Evolutionary conservation across 352 stramenopile genomes (phyloP).

Genomic region (Globisporangium carolinianum): DNA sequence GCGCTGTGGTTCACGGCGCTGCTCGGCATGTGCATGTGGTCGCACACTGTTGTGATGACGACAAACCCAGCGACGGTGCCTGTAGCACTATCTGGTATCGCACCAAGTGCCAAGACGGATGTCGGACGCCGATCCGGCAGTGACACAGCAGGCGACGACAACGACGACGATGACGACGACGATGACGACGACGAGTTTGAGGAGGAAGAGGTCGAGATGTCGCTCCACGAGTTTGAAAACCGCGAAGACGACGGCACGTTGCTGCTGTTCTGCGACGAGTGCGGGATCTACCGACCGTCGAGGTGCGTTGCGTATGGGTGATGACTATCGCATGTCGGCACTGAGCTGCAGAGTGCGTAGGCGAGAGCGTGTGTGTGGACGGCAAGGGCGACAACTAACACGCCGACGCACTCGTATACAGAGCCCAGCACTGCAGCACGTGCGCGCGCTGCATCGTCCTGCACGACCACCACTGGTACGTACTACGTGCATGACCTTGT

Average conservation of each 20-base stretch:
- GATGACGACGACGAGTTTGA: constrained; percentile 20
- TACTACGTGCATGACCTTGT: background rate
- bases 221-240: constrained; percentile 54
- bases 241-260: constrained; percentile 69
- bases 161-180: constrained; percentile 12
- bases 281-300: constrained; percentile 64
- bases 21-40: constrained; percentile 71
- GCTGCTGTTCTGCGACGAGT: constrained; percentile 77
- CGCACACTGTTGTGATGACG: constrained; percentile 62
- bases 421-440: constrained; percentile 69
- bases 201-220: constrained; percentile 56
- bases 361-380: too few relatives aligned
- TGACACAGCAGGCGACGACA: background rate
- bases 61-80: constrained; percentile 73
- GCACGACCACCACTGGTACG: constrained; percentile 82
- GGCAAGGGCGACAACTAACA: background rate
- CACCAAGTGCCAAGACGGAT: constrained; percentile 1
- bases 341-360: too few relatives aligned
- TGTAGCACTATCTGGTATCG: constrained; percentile 21
- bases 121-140: too few relatives aligned
- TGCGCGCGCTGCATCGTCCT: constrained; percentile 75
- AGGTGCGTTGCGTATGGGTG: constrained; percentile 22
- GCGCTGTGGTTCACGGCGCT: constrained; percentile 38
- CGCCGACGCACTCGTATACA: constrained; percentile 12
- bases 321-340: background rate